A percentile compares a stretch with the other conserved stretches of the same genome.
Evolutionary conservation across 1,284 basidiomycete species (phyloP).

Genomic region (Moesziomyces antarcticus): DNA sequence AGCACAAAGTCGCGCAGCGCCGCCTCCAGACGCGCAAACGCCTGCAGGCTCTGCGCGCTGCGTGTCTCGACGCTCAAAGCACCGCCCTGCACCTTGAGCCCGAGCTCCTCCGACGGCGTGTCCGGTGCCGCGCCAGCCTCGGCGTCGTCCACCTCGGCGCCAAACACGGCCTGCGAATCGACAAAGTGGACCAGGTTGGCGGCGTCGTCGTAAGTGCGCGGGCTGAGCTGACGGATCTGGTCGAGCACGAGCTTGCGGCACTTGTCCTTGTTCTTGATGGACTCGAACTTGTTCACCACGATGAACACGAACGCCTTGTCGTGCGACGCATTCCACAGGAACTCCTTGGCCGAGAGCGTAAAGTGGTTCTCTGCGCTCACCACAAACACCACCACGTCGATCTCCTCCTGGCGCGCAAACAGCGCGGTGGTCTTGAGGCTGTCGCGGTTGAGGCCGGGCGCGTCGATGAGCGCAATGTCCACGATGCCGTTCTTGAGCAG

Average conservation of each 20-base stretch:
- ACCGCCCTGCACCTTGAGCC: conserved; percentile 35
- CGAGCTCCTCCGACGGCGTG: conserved; percentile 46
- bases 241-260: conserved; percentile 90
- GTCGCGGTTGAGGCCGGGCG: conserved; percentile 96
- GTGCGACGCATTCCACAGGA: conserved; percentile 89
- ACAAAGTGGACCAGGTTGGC: conserved; percentile 98
- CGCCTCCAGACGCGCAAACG: conserved; percentile 90
- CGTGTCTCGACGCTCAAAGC: conserved; percentile 14
- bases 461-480: conserved; percentile 98
- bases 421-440: conserved; percentile 94
- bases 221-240: conserved; percentile 92
- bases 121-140: conserved; percentile 31
- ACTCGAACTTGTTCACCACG: conserved; percentile 98
- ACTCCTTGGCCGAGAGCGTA: conserved; percentile 94
- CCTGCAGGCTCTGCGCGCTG: conserved; percentile 23
- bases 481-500: conserved; percentile 87
- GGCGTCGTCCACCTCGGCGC: conserved; percentile 32
- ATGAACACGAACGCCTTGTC: conserved; percentile 99
- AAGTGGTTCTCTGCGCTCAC: conserved; percentile 99
- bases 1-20: conserved; percentile 93
- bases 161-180: conserved; percentile 75
- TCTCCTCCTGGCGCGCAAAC: conserved; percentile 96
- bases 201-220: conserved; percentile 88
- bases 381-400: conserved; percentile 98
- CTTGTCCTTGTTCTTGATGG: conserved; percentile 94